Conservation (phyloP, 2,329 filamentous ascomycete species). For the Diaporthe citri region DNA sequence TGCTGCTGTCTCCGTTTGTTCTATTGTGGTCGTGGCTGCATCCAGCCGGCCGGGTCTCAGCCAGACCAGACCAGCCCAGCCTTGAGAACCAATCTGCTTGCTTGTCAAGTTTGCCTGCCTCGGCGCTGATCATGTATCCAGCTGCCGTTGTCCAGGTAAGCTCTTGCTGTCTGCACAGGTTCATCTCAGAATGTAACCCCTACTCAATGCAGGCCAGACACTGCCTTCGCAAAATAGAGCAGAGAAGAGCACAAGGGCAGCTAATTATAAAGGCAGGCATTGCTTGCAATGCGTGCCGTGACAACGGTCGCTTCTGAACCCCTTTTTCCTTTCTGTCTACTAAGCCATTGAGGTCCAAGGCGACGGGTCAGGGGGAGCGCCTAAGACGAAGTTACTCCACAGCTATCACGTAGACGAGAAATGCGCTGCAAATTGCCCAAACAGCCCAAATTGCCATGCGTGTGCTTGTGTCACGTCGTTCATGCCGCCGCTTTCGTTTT, state of each 20-base stretch:
- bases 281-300: neutral
- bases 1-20: neutral
- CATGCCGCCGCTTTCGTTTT: conserved; percentile 21
- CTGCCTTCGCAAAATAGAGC: neutral
- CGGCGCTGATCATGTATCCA: neutral
- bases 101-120: neutral
- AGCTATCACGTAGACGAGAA: conserved; percentile 9
- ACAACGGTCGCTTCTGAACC: neutral
- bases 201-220: conserved; percentile 13
- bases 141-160: neutral
- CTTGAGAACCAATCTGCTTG: conserved; percentile 10
- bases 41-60: conserved; percentile 24
- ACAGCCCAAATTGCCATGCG: conserved; percentile 17
- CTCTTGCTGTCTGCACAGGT: neutral
- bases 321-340: neutral
- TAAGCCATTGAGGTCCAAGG: neutral
- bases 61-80: conserved; percentile 3
- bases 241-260: neutral
- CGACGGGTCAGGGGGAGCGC: conserved; percentile 12
- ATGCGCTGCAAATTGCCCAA: conserved; percentile 11
- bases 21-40: conserved; percentile 21
- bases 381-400: neutral
- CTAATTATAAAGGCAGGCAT: neutral
- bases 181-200: neutral
- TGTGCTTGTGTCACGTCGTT: conserved; percentile 27